Base-by-base conservation (phyloP, 2,329 filamentous ascomycete genomes). In the Colletotrichum costaricense region DNA sequence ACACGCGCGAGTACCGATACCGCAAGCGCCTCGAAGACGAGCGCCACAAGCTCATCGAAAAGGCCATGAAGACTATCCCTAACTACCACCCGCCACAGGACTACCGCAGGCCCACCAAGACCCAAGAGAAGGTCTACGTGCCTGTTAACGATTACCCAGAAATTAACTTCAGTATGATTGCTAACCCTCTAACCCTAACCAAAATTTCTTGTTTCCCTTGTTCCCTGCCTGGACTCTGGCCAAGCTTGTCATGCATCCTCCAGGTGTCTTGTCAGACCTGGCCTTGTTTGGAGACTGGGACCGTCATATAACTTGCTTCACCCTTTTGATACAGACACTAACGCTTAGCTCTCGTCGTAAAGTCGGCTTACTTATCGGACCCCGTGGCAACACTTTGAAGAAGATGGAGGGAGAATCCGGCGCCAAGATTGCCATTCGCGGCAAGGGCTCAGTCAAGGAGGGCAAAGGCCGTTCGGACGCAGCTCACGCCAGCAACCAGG, bases 91-190 rank as follows among this genome's bases (percentile, higher is more conserved):
- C 97, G 80, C 97, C 97, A 73, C 94, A 96, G 89, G 97, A 99
- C 84, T 99, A 99, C 85, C 95, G 97, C 84, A 94, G 97, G 80
- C 97, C 97, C 75, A 98, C 96, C 84, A 99, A 99, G 93, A 99
- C 97, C 83, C 97, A 99, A 87, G 97, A 99, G 90, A 99, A 99
- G 90, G 97, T 99, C 93, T 99, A 99, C 84, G 97, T 99, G 85
- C 97, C 97, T 84, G 97, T 99, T 88, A 99, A 99, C 91, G 97
- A 99, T 86, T 99, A 99, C 85, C 97, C 97, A 90, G 97, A 99
- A 86, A 98, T 99, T 93, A 99, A 99, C 93, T 99, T 99, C 95
- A 99, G 97, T 99, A 98, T 96, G 96, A 96, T 97, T 95, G 93
- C 95, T 98, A 98, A 98, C 95, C 95, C 95, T 95, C 92, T 92